Percentiles rank a stretch among this genome's conserved stretches.
Conservation (phyloP, 78 protist species). For the Pirum gemmata region DNA sequence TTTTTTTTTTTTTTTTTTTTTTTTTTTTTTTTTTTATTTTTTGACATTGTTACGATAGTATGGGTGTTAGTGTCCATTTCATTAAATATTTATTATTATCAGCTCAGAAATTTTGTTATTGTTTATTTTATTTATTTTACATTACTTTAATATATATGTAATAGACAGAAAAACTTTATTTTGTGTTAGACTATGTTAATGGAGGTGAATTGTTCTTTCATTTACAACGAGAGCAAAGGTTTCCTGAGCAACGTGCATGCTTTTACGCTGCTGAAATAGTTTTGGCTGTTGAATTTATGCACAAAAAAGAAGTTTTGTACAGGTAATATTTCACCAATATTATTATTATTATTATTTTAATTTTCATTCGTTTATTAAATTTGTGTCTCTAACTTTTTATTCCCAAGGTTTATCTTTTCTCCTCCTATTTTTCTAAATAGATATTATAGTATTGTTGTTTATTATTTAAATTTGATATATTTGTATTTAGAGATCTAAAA, state of each 20-base stretch:
- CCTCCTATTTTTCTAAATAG: neutral
- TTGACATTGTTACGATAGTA: too few species aligned
- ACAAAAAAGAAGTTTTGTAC: constrained; percentile 70
- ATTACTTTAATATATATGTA: neutral
- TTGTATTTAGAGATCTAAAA: constrained; percentile 60
- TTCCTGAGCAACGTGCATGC: constrained; percentile 65
- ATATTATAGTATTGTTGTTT: neutral
- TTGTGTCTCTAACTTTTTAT: constrained; percentile 59
- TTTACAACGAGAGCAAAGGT: constrained; percentile 65
- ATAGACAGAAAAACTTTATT: constrained; percentile 65
- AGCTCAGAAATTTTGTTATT: neutral
- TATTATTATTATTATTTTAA: neutral
- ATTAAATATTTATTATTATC: too few species aligned
- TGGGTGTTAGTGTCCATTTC: too few species aligned
- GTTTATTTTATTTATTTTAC: neutral
- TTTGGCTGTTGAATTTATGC: constrained; percentile 78
- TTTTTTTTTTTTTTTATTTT: neutral
- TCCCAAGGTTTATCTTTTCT: neutral
- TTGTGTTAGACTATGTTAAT: constrained; percentile 82
- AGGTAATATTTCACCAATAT: constrained; percentile 12
- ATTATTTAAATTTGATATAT: neutral
- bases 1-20: neutral
- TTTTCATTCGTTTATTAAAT: neutral
- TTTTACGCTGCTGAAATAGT: constrained; percentile 78
- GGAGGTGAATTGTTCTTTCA: constrained; percentile 88